Base-by-base conservation (phyloP, 1,284 basidiomycete species). In the Peniophora sp. region DNA sequence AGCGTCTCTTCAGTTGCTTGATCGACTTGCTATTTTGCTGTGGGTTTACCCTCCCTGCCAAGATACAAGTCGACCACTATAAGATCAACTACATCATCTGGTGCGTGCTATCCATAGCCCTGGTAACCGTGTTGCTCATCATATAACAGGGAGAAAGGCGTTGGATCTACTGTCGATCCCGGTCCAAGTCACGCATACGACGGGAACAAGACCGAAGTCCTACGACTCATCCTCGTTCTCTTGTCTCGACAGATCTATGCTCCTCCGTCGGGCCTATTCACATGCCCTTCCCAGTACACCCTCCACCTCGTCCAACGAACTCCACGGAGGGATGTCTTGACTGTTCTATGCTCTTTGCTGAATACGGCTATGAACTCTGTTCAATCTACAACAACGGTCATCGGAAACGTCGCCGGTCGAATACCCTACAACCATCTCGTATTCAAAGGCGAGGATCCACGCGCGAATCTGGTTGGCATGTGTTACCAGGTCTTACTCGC, bases 1-100 rank as follows among this genome's bases (percentile, higher is more conserved):
- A 94, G 61, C 76, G 79, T 54, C 69, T 96, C 23, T 87, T 95
- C 58, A 80, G 76, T 57, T 83, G 83, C 54, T 70, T 90, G 6
- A 78, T 92, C 54, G 92, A 96, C 63, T 72, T 96, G 24, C 67
- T 95, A 36, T 97, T 95, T 66, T 92, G 90, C 61, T 94, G 90
- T 58, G 92, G 90, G 11, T 95, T 96, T 63, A 95, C 90, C 1
- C 71, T 96, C 14, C 89, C 92, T 5, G 78, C 79, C 32, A 84
- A 79, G 62, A 75, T 91, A 36, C 83, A 88, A 60, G 80, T 84
- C 37, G 85, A 88, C 62, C 81, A 85, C 57, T 78, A 92, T 63
- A 92, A 94, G 68, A 87, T 96, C 53, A 89, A 91, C 64, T 87
- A 90, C 69, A 72, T 85, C 15, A 92, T 90, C 47, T 92, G 88